phyloP scores from a whole-genome alignment of 2,329 filamentous ascomycete genomes.

The Ceratocystis cubensis region DNA sequence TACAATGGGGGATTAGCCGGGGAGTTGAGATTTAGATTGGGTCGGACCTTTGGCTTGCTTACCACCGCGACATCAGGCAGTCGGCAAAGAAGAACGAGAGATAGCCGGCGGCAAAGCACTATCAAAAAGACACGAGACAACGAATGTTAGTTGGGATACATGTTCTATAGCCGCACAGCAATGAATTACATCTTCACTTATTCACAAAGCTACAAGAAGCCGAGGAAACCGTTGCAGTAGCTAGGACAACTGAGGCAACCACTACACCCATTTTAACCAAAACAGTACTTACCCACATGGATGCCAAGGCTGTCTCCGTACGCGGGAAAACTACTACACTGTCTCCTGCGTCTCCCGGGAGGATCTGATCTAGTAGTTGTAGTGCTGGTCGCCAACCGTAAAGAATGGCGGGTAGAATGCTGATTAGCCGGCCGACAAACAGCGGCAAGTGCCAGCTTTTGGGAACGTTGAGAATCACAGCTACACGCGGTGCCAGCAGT shows the following conservation, averaged over 20 bases:
- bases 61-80: constrained; percentile 75
- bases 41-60: constrained; percentile 24
- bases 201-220: background rate
- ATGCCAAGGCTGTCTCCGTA: constrained; percentile 58
- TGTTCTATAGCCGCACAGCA: background rate
- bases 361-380: constrained; percentile 53
- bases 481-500: constrained; percentile 62
- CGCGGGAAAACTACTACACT: constrained; percentile 31
- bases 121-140: background rate
- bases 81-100: constrained; percentile 74
- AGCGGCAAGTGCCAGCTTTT: constrained; percentile 61
- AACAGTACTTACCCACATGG: constrained; percentile 52
- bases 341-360: constrained; percentile 29
- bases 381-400: constrained; percentile 59
- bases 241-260: background rate
- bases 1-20: background rate
- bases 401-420: constrained; percentile 56
- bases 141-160: background rate
- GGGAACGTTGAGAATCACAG: constrained; percentile 63
- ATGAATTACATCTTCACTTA: too few relatives aligned
- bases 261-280: background rate
- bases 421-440: constrained; percentile 58
- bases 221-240: background rate
- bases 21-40: constrained; percentile 18
- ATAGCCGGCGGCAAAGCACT: constrained; percentile 67